phyloP scores from a whole-genome alignment of 2,329 filamentous ascomycete species.

The Onygena corvina region DNA sequence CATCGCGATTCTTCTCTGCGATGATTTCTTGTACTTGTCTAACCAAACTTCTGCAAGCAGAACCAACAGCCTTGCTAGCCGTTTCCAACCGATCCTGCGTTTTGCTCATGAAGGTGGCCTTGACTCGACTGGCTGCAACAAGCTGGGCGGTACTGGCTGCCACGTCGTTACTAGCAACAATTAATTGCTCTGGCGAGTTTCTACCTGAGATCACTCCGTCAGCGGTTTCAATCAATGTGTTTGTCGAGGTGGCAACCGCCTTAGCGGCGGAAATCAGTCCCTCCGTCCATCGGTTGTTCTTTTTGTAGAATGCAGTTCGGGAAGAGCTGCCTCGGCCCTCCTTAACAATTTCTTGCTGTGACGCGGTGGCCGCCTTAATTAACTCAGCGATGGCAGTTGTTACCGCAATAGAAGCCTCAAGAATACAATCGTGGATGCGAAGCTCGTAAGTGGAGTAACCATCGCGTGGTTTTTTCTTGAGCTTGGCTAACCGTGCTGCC shows the following conservation, averaged over 20 bases:
- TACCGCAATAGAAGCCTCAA: slow-evolving; percentile 84
- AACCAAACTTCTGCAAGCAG: slow-evolving; percentile 75
- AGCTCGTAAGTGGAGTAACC: slow-evolving; percentile 93
- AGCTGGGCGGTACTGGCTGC: slow-evolving; percentile 93
- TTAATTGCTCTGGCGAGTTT: slow-evolving; percentile 91
- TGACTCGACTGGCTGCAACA: slow-evolving; percentile 87
- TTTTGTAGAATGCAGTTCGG: slow-evolving; percentile 95
- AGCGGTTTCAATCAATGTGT: slow-evolving; percentile 93
- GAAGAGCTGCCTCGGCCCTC: slow-evolving; percentile 81
- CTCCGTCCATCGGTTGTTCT: slow-evolving; percentile 99
- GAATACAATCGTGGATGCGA: slow-evolving; percentile 86
- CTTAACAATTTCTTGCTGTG: slow-evolving; percentile 92
- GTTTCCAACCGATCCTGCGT: slow-evolving; percentile 83
- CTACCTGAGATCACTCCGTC: slow-evolving; percentile 87
- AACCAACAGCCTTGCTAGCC: slow-evolving; percentile 84
- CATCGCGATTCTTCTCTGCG: slow-evolving; percentile 67
- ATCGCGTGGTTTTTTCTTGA: slow-evolving; percentile 93
- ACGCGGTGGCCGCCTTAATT: slow-evolving; percentile 85
- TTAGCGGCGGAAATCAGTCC: slow-evolving; percentile 95
- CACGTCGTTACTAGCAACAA: slow-evolving; percentile 94
- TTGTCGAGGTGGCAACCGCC: slow-evolving; percentile 84
- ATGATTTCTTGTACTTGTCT: slow-evolving; percentile 93
- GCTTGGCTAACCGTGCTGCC: slow-evolving; percentile 72
- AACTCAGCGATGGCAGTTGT: slow-evolving; percentile 87
- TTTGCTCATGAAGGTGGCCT: slow-evolving; percentile 96